Evolutionary conservation across 2,329 filamentous ascomycete species (phyloP).

Genomic region (Colletotrichum musae): DNA sequence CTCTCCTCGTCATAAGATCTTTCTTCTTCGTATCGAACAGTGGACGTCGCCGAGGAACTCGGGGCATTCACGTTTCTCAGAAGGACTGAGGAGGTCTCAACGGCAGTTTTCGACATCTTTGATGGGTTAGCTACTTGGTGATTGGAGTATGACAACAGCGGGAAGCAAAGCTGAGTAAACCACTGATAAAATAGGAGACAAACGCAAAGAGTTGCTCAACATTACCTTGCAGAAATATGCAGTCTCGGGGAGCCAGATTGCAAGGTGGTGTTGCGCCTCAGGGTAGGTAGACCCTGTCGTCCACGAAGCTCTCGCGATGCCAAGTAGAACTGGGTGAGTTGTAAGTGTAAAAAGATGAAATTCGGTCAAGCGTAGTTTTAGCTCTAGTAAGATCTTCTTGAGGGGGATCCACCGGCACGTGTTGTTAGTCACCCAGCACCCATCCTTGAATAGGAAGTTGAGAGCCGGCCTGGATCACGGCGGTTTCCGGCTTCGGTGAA

Average conservation of each 20-base stretch:
- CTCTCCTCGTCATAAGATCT: conserved; percentile 7
- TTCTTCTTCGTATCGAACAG: neutral
- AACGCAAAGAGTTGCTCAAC: no score
- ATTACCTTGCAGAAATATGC: no score
- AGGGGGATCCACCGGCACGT: neutral
- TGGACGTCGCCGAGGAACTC: neutral
- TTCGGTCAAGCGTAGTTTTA: neutral
- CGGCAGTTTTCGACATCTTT: conserved; percentile 22
- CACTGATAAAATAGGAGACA: neutral
- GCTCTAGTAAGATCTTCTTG: neutral
- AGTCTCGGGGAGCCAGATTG: no score
- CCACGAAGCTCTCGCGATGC: neutral
- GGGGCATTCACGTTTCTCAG: conserved; percentile 4
- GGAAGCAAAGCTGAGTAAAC: neutral
- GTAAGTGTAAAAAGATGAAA: neutral
- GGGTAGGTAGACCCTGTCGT: neutral
- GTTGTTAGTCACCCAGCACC: neutral
- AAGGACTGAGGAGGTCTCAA: conserved; percentile 19
- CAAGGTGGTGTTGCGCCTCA: neutral
- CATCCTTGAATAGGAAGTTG: neutral
- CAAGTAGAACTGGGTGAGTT: neutral
- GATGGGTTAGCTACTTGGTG: neutral
- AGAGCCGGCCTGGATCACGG: neutral
- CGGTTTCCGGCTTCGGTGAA: neutral
- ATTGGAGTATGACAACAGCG: neutral